Conservation (phyloP, 73 alveolate genomes). For the Stentor coeruleus region DNA sequence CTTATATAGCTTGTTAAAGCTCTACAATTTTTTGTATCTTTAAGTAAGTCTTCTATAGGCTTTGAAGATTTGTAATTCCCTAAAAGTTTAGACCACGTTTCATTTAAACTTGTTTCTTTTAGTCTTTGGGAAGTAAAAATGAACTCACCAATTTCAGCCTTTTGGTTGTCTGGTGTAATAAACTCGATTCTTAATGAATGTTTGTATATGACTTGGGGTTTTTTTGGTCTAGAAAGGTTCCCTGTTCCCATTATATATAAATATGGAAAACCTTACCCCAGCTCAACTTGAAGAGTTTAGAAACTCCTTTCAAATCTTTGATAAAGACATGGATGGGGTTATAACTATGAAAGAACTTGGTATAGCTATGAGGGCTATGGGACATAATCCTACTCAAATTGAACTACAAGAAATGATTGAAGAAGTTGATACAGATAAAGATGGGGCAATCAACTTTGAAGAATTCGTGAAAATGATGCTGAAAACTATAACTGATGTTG, state of each 20-base stretch:
- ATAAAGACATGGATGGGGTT: conserved; percentile 94
- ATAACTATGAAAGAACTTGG: conserved; percentile 92
- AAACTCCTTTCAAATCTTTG: conserved; percentile 93
- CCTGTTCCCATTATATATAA: no score
- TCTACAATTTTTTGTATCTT: background rate
- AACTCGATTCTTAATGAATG: no score
- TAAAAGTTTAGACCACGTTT: background rate
- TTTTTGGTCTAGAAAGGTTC: no score
- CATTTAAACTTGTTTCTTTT: no score
- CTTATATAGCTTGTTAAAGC: background rate
- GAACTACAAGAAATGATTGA: conserved; percentile 82
- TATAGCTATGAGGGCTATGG: conserved; percentile 94
- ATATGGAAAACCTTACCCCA: conserved; percentile 63
- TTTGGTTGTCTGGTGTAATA: no score
- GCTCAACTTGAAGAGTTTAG: conserved; percentile 89
- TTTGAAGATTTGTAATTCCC: background rate
- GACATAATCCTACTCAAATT: conserved; percentile 94
- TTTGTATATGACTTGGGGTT: no score
- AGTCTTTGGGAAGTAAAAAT: no score
- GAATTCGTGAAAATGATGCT: conserved; percentile 73
- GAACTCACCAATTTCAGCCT: no score
- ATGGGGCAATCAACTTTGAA: conserved; percentile 77
- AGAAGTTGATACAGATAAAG: conserved; percentile 81
- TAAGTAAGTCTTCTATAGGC: background rate
- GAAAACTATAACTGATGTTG: conserved; percentile 62